phyloP scores from a whole-genome alignment of 306 rosid genomes.

The Vigna mungo region DNA sequence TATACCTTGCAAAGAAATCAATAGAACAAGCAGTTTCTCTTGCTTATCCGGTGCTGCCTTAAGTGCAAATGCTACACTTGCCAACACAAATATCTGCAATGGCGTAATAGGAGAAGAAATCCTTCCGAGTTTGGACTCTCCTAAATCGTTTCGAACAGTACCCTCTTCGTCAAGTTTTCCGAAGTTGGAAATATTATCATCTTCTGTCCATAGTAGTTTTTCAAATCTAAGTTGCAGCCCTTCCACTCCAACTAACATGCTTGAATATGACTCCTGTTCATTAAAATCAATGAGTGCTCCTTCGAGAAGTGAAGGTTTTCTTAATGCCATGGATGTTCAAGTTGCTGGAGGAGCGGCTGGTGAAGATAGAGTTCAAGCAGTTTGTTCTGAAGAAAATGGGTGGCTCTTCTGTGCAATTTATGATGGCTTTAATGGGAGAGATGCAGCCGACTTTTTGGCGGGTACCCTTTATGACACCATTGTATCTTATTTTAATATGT shows the following conservation, averaged over 20 bases:
- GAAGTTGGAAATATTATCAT: slow-evolving; percentile 81
- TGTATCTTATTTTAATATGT: slow-evolving; percentile 60
- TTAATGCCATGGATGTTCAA: slow-evolving; percentile 79
- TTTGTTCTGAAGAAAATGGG: slow-evolving; percentile 96
- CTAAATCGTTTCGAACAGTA: slow-evolving; percentile 81
- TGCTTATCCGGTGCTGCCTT: slow-evolving; percentile 98
- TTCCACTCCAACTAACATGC: slow-evolving; percentile 61
- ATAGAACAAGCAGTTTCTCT: slow-evolving; percentile 88
- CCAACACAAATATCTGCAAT: slow-evolving; percentile 98
- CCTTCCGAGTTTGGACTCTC: slow-evolving; percentile 98
- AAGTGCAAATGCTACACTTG: slow-evolving; percentile 96
- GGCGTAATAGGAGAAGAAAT: slow-evolving; percentile 95
- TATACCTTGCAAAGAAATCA: slow-evolving; percentile 56
- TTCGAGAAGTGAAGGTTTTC: slow-evolving; percentile 74
- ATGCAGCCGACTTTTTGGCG: slow-evolving; percentile 97
- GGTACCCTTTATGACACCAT: slow-evolving; percentile 86
- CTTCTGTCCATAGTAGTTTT: slow-evolving; percentile 81
- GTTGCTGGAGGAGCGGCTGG: slow-evolving; percentile 99
- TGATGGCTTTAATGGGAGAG: slow-evolving; percentile 98
- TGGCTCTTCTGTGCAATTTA: slow-evolving; percentile 98
- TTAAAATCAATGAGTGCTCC: slow-evolving; percentile 72
- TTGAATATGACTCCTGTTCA: slow-evolving; percentile 67
- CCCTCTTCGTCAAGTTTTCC: slow-evolving; percentile 81
- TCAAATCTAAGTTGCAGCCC: slow-evolving; percentile 96
- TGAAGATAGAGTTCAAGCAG: slow-evolving; percentile 99